These are phyloP conservation scores for Parietichytrium sp. DNA, from an alignment of 108 stramenopile species.

Conservation along the genomic window DNA sequence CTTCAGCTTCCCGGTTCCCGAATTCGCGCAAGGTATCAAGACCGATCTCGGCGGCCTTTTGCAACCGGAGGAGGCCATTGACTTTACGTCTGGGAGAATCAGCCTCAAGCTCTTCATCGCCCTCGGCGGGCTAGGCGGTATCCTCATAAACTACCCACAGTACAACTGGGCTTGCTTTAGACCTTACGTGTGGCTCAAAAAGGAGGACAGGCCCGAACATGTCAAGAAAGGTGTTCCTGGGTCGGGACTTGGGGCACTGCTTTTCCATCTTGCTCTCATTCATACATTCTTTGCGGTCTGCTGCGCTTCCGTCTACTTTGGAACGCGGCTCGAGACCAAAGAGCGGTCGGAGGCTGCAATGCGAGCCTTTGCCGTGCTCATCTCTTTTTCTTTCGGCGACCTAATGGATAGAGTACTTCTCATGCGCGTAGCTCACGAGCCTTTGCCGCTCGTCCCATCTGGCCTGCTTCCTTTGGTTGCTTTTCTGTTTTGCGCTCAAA, in stretches of 20 bases:
- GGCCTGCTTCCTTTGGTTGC: neutral
- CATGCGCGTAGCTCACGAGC: conserved; percentile 23
- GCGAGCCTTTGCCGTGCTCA: neutral
- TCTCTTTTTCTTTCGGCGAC: conserved; percentile 2
- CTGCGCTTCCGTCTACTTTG: neutral
- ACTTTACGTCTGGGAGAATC: neutral
- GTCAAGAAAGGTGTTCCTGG: conserved; percentile 30
- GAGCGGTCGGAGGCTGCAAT: neutral
- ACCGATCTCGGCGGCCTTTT: neutral
- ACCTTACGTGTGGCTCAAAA: neutral
- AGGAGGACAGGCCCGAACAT: conserved; percentile 1
- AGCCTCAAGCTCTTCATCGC: neutral
- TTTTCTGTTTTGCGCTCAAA: neutral
- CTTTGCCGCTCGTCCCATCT: neutral
- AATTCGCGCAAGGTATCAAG: neutral
- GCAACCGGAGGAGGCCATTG: neutral
- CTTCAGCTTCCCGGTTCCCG: neutral
- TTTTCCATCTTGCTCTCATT: conserved; percentile 6
- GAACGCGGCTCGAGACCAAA: neutral
- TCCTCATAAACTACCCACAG: conserved; percentile 35
- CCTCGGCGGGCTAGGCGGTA: neutral
- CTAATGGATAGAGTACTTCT: conserved; percentile 24
- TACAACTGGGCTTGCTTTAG: neutral
- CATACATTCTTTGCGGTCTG: neutral
- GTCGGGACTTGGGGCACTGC: neutral